A percentile compares a stretch with the other conserved stretches of the same genome.
phyloP scores from a whole-genome alignment of 2,329 filamentous ascomycete species.

The Epichloe typhina region DNA sequence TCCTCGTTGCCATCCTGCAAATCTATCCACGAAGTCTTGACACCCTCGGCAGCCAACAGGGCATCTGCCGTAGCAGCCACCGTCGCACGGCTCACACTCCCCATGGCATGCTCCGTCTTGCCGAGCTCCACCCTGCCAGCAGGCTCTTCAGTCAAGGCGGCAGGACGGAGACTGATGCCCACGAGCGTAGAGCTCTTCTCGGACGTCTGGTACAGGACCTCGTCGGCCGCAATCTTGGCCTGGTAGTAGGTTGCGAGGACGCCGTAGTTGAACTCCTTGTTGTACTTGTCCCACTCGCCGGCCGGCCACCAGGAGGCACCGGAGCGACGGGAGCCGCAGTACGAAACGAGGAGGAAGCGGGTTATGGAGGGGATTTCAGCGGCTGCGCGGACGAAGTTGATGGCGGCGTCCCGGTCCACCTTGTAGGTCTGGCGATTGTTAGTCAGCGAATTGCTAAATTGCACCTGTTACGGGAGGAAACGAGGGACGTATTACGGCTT shows the following conservation, averaged over 20 bases:
- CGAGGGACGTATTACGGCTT: conserved; percentile 22
- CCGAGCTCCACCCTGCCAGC: conserved; percentile 35
- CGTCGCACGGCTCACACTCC: conserved; percentile 38
- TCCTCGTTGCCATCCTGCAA: conserved; percentile 40
- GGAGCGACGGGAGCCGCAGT: conserved; percentile 38
- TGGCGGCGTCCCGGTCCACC: conserved; percentile 51
- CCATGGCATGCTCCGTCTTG: conserved; percentile 26
- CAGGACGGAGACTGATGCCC: conserved; percentile 41
- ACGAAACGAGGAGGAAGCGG: conserved; percentile 53
- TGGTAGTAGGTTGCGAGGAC: conserved; percentile 40
- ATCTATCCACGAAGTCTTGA: conserved; percentile 41
- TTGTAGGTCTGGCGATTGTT: conserved; percentile 31
- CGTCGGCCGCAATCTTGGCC: conserved; percentile 48
- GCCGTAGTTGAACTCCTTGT: conserved; percentile 25
- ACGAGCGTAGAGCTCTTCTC: conserved; percentile 28
- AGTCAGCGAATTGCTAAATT: background rate
- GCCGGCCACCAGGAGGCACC: conserved; percentile 44
- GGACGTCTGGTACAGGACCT: conserved; percentile 37
- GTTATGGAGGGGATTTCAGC: conserved; percentile 38
- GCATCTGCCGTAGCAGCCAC: conserved; percentile 46
- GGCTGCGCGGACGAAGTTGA: conserved; percentile 47
- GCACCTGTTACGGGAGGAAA: background rate
- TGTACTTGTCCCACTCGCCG: conserved; percentile 33
- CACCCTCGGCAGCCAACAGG: conserved; percentile 35
- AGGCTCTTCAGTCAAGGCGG: conserved; percentile 33